These are phyloP conservation scores for Xerocomellus amylosporus DNA, from an alignment of 768 basidiomycete species.

Conservation along the genomic window DNA sequence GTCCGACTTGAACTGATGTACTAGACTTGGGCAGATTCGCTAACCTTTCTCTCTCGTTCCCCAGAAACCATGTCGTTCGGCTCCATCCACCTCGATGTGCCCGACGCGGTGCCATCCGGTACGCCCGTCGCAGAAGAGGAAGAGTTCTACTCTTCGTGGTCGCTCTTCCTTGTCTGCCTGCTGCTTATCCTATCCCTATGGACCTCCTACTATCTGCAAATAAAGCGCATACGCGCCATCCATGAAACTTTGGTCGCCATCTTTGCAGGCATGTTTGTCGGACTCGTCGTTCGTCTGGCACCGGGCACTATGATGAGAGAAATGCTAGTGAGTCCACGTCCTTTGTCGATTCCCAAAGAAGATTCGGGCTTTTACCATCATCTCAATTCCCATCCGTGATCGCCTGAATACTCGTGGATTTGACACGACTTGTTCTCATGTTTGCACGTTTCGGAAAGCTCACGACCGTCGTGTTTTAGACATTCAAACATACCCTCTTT, in stretches of 20 bases:
- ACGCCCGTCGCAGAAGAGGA: slow-evolving; percentile 63
- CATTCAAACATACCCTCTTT: slow-evolving; percentile 95
- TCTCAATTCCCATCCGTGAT: not conserved
- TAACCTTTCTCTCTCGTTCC: not conserved
- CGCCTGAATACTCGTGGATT: not conserved
- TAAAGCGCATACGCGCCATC: slow-evolving; percentile 90
- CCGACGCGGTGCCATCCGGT: slow-evolving; percentile 27
- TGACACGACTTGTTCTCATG: not conserved
- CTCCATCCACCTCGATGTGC: slow-evolving; percentile 33
- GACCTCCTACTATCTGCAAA: slow-evolving; percentile 97
- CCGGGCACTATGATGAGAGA: slow-evolving; percentile 94
- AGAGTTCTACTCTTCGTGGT: slow-evolving; percentile 91
- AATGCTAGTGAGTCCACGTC: slow-evolving; percentile 80
- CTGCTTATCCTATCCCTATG: slow-evolving; percentile 92
- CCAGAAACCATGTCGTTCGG: slow-evolving; percentile 38
- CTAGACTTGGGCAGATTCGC: not conserved
- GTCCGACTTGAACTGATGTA: slow-evolving; percentile 4
- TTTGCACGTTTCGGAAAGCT: not conserved
- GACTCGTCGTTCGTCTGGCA: slow-evolving; percentile 82
- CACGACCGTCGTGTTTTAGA: slow-evolving; percentile 45
- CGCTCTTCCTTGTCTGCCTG: slow-evolving; percentile 87
- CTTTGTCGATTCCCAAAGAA: not conserved
- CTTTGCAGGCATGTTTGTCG: slow-evolving; percentile 94
- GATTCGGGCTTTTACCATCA: too few relatives aligned
- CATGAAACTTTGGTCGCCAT: slow-evolving; percentile 97